Evolutionary conservation across 2,329 filamentous ascomycete species (phyloP).

Genomic region (Colletotrichum melonis): DNA sequence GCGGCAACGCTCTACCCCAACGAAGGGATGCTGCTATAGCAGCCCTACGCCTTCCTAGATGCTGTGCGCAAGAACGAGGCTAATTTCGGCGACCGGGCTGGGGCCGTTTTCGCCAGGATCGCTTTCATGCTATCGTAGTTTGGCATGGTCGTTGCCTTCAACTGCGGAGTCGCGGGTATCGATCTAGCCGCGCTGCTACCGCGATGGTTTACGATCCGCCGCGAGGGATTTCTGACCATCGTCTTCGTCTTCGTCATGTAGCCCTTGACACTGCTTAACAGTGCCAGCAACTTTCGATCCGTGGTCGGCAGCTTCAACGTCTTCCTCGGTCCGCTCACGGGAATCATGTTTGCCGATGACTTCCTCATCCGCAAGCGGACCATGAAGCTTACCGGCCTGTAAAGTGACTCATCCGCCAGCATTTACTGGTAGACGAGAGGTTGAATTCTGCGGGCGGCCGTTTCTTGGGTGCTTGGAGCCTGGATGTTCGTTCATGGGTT

Average conservation of each 20-base stretch:
- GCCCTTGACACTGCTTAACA: slow-evolving; percentile 32
- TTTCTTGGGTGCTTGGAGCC: slow-evolving; percentile 28
- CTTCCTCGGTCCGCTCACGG: slow-evolving; percentile 47
- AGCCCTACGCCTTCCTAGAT: slow-evolving; percentile 40
- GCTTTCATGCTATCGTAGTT: slow-evolving; percentile 14
- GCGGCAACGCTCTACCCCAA: slow-evolving; percentile 37
- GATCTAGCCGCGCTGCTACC: slow-evolving; percentile 42
- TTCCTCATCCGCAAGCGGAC: slow-evolving; percentile 46
- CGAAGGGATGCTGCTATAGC: slow-evolving; percentile 39
- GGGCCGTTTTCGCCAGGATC: slow-evolving; percentile 11
- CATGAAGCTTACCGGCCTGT: slow-evolving; percentile 48
- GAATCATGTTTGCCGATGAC: slow-evolving; percentile 47
- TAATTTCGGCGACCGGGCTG: not conserved
- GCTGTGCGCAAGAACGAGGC: slow-evolving; percentile 26
- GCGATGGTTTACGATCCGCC: slow-evolving; percentile 25
- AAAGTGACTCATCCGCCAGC: slow-evolving; percentile 29
- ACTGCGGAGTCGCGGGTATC: slow-evolving; percentile 32
- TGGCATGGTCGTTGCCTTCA: slow-evolving; percentile 22
- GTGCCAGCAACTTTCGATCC: slow-evolving; percentile 38
- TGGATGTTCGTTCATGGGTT: slow-evolving; percentile 37
- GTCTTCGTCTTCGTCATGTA: slow-evolving; percentile 37
- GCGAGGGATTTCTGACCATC: slow-evolving; percentile 18
- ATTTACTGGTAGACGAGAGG: slow-evolving; percentile 37
- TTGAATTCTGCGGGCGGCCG: slow-evolving; percentile 33
- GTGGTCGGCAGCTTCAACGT: slow-evolving; percentile 42